Evolutionary conservation across 1,139 yeast species (phyloP).

Genomic region (Candida sp.): DNA sequence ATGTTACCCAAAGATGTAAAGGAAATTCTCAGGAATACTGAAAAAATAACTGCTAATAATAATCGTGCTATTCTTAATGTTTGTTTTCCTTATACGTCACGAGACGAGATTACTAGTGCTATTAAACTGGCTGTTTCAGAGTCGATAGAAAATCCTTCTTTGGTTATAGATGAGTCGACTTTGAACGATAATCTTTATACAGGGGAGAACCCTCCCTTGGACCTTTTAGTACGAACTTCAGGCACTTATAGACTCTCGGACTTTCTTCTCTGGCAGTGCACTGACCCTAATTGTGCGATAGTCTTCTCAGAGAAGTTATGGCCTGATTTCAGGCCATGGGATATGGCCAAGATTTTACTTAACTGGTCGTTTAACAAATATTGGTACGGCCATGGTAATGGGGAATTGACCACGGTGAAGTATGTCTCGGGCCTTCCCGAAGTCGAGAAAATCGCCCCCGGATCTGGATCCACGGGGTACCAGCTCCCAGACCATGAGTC

Average conservation of each 20-base stretch:
- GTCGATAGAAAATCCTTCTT: conserved; percentile 12
- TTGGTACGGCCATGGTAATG: conserved; percentile 42
- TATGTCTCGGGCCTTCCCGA: background rate
- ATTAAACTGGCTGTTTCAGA: conserved; percentile 50
- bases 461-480: conserved; percentile 2
- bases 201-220: conserved; percentile 67
- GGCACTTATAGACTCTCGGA: conserved; percentile 87
- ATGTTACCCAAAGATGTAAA: conserved; percentile 71
- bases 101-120: conserved; percentile 83
- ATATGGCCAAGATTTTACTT: conserved; percentile 39
- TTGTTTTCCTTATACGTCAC: conserved; percentile 93
- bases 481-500: conserved; percentile 6
- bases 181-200: conserved; percentile 66
- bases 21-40: conserved; percentile 58
- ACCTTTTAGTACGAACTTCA: conserved; percentile 78
- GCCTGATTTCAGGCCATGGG: conserved; percentile 76
- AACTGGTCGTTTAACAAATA: conserved; percentile 44
- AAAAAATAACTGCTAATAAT: conserved; percentile 64
- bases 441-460: background rate
- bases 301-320: conserved; percentile 77
- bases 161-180: conserved; percentile 38
- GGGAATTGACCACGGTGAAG: conserved; percentile 7
- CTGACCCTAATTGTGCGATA: conserved; percentile 54
- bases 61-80: conserved; percentile 75
- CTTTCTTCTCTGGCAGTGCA: conserved; percentile 86